Base-by-base conservation (phyloP, 768 basidiomycete species). In the Coprinopsis marcescibilis region DNA sequence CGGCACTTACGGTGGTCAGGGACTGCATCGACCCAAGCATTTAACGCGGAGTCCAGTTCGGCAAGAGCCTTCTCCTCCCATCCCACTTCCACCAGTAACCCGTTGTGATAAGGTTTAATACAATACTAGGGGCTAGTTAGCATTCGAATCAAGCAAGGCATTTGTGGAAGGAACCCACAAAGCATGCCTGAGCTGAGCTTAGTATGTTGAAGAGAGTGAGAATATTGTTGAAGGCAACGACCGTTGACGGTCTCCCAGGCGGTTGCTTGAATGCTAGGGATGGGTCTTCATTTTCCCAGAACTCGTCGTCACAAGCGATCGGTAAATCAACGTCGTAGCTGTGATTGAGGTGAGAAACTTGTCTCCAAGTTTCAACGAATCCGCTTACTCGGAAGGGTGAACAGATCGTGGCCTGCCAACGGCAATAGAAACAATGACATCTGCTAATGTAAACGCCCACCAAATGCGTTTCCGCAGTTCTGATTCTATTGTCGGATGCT, bases 261-360 rank as follows among this genome's bases (percentile, higher is more conserved):
- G 87, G 87, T 55, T 89, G 86, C 42, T 72, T 72, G 65, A 83
- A 85, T 2, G 67, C 67, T 20, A 65, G 62, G 8, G 66, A 66
- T 0, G 72, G 69, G 49, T 78, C 77, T 35, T 62, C 64, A 21
- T 67, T 64, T 15, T 77, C 71, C 83, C 84, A 87, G 51, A n/a
- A n/a, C n/a, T n/a, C n/a, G n/a, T n/a, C n/a, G n/a, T n/a, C n/a
- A n/a, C n/a, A n/a, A n/a, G n/a, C n/a, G n/a, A n/a, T n/a, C n/a
- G n/a, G n/a, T n/a, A 80, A 65, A 43, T 86, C 84, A 7, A 82
- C 65, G 52, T 87, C 85, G 53, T 83, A 81, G 51, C 83, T 85
- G 45, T 49, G n/a, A 12, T n/a, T n/a, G n/a, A n/a, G n/a, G n/a
- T n/a, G n/a, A 27, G 30, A 4, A 10, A 48, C 20, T 20, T 4